phyloP scores from a whole-genome alignment of 2,329 filamentous ascomycete genomes.

The Colletotrichum trifolii region DNA sequence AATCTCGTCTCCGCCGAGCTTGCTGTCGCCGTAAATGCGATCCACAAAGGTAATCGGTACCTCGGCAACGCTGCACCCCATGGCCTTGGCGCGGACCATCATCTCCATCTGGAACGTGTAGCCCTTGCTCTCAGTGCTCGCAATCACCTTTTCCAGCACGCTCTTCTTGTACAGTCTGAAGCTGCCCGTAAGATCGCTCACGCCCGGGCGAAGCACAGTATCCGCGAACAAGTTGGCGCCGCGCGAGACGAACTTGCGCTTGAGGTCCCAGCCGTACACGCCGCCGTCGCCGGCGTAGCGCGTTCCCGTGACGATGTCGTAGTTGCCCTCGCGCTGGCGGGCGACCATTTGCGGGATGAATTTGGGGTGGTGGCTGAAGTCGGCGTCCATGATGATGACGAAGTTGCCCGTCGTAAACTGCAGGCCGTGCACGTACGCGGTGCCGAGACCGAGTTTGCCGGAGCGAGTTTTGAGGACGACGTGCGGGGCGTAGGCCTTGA shows the following conservation, averaged over 20 bases:
- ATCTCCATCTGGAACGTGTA: constrained; percentile 99
- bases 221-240: constrained; percentile 97
- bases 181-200: constrained; percentile 94
- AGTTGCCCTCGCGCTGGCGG: constrained; percentile 79
- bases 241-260: constrained; percentile 84
- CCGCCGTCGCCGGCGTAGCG: constrained; percentile 90
- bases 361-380: constrained; percentile 99
- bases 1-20: constrained; percentile 94
- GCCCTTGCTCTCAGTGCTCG: constrained; percentile 92
- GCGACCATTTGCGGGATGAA: constrained; percentile 96
- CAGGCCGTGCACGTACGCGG: constrained; percentile 94
- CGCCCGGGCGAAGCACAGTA: constrained; percentile 90
- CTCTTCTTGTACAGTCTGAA: constrained; percentile 95
- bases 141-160: constrained; percentile 90
- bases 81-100: constrained; percentile 96
- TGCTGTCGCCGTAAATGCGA: constrained; percentile 92
- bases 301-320: constrained; percentile 97
- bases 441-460: constrained; percentile 96
- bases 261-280: constrained; percentile 96
- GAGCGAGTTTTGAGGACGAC: constrained; percentile 88
- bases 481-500: constrained; percentile 83
- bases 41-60: constrained; percentile 98
- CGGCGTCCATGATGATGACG: constrained; percentile 99
- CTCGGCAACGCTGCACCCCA: constrained; percentile 94
- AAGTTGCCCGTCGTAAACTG: constrained; percentile 92